These are phyloP conservation scores for Dentipellis sp. DNA, from an alignment of 768 basidiomycete species.

Conservation along the genomic window DNA sequence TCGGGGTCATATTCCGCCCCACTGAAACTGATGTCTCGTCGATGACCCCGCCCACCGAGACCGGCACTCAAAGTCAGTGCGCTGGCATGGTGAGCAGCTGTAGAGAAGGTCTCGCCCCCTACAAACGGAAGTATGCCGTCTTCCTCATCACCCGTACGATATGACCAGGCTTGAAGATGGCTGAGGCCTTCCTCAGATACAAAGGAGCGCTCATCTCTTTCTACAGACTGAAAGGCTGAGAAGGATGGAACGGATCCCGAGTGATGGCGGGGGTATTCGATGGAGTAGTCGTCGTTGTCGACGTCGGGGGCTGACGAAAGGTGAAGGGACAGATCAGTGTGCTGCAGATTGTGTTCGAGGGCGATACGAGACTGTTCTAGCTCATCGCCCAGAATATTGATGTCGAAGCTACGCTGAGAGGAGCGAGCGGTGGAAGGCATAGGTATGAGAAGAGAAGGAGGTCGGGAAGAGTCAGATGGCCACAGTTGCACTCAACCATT, in stretches of 20 bases:
- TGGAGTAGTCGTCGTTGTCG: constrained; percentile 25
- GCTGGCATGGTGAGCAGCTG: constrained; percentile 84
- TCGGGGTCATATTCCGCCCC: constrained; percentile 86
- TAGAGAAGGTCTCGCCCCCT: constrained; percentile 65
- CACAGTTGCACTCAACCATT: background rate
- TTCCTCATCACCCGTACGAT: constrained; percentile 44
- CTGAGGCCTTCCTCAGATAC: constrained; percentile 38
- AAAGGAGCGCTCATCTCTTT: constrained; percentile 45
- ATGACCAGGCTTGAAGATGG: constrained; percentile 26
- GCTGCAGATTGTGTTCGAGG: constrained; percentile 71
- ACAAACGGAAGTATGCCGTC: constrained; percentile 57
- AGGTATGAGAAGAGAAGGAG: background rate
- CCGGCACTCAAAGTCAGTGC: constrained; percentile 82
- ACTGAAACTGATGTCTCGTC: constrained; percentile 52
- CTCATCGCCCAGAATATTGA: constrained; percentile 61
- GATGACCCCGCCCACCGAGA: constrained; percentile 44
- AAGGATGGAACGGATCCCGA: constrained; percentile 43
- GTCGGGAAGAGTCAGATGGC: background rate
- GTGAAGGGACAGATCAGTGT: constrained; percentile 63
- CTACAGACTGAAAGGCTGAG: constrained; percentile 53
- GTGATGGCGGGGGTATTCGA: constrained; percentile 70
- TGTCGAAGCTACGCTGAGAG: constrained; percentile 22
- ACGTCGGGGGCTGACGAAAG: constrained; percentile 41
- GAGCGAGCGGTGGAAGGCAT: background rate
- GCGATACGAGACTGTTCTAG: constrained; percentile 69